A percentile compares a stretch with the other conserved stretches of the same genome.
Conservation (phyloP, 1,139 yeast species). For the Yamadazyma dendronema region DNA sequence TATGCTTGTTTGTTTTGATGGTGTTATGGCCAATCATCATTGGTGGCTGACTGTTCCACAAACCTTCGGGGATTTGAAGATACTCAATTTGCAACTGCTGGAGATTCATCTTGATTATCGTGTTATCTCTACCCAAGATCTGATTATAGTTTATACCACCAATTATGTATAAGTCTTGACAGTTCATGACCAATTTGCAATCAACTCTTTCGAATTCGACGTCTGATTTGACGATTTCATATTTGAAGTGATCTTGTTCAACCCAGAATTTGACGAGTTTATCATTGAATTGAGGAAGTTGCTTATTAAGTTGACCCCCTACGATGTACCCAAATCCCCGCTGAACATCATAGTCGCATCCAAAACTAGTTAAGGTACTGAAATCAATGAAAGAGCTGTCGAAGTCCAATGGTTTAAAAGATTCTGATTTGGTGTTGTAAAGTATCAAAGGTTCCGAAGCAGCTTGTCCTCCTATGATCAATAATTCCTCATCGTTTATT, state of each 20-base stretch:
- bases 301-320: slow-evolving; percentile 52
- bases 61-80: slow-evolving; percentile 24
- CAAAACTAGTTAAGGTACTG: slow-evolving; percentile 29
- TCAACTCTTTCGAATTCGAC: slow-evolving; percentile 43
- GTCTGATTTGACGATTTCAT: slow-evolving; percentile 7
- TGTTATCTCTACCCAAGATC: slow-evolving; percentile 34
- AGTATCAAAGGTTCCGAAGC: slow-evolving; percentile 6
- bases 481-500: slow-evolving; percentile 29
- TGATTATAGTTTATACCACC: slow-evolving; percentile 59
- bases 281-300: slow-evolving; percentile 31
- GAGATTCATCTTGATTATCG: slow-evolving; percentile 25
- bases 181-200: slow-evolving; percentile 27
- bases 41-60: slow-evolving; percentile 45
- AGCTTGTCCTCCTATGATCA: slow-evolving; percentile 54
- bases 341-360: slow-evolving; percentile 12
- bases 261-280: slow-evolving; percentile 12
- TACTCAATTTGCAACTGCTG: slow-evolving; percentile 13
- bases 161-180: slow-evolving; percentile 38
- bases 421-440: slow-evolving; percentile 19
- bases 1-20: slow-evolving; percentile 18
- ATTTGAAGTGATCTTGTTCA: slow-evolving; percentile 5
- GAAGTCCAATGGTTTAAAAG: slow-evolving; percentile 15
- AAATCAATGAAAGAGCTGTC: slow-evolving; percentile 22
- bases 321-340: slow-evolving; percentile 40
- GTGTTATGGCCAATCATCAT: slow-evolving; percentile 61